A percentile compares a stretch with the other conserved stretches of the same genome.
Conservation (phyloP, 257 asterid genomes). For the Solanum ossicruentum region DNA sequence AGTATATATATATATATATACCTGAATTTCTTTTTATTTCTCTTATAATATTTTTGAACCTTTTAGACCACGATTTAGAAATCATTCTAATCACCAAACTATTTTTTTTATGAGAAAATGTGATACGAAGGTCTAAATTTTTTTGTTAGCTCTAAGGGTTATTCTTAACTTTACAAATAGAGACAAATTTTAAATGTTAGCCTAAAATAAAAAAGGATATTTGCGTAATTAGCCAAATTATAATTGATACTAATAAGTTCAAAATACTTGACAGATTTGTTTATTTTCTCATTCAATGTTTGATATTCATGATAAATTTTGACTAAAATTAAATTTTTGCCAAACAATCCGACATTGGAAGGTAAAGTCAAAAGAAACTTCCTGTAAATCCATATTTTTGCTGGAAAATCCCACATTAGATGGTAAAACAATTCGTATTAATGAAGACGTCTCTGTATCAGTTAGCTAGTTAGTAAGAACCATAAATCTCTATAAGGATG, state of each 20-base stretch:
- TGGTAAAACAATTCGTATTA: too few relatives aligned
- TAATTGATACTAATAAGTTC: background rate
- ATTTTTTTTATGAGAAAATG: too few relatives aligned
- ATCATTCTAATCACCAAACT: background rate
- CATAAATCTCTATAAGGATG: background rate
- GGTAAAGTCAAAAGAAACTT: too few relatives aligned
- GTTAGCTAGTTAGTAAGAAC: background rate
- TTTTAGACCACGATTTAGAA: background rate
- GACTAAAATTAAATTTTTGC: background rate
- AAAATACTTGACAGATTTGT: background rate
- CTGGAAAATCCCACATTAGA: too few relatives aligned
- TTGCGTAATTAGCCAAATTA: background rate
- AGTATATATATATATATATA: too few relatives aligned
- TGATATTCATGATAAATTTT: rapidly evolving
- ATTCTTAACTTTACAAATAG: background rate
- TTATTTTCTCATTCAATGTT: too few relatives aligned
- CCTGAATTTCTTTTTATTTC: background rate
- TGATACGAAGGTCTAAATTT: background rate
- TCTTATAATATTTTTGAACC: background rate
- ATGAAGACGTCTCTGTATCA: background rate
- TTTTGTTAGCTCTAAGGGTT: background rate
- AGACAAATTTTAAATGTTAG: background rate
- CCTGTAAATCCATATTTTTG: background rate
- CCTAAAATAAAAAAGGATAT: background rate
- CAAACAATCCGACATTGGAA: too few relatives aligned